phyloP scores from a whole-genome alignment of 73 alveolate genomes.

The Paramecium sonneborni region DNA sequence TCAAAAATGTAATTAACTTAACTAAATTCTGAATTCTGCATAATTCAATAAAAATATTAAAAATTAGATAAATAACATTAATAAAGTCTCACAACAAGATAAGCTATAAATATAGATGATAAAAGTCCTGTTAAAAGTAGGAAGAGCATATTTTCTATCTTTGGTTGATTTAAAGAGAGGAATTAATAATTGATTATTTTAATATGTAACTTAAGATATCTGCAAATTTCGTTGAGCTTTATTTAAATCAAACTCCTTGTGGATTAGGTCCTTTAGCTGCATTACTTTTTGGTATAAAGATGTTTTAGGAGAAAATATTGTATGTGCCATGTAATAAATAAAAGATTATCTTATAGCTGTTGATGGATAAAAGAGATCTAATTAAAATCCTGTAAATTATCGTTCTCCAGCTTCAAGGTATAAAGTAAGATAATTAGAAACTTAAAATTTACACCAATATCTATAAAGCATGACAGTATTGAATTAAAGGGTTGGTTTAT shows the following conservation, averaged over 20 bases:
- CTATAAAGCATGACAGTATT: background rate
- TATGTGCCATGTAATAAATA: background rate
- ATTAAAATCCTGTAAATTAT: background rate
- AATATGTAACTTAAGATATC: background rate
- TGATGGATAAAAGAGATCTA: background rate
- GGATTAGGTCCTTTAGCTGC: background rate
- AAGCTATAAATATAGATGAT: background rate
- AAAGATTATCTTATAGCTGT: background rate
- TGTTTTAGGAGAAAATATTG: background rate
- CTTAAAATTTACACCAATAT: background rate
- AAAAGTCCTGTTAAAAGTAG: background rate
- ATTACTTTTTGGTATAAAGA: background rate
- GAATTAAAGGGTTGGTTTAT: constrained; percentile 60
- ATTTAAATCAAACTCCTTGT: background rate
- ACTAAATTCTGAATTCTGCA: background rate
- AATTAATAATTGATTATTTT: background rate
- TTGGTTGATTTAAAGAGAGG: background rate
- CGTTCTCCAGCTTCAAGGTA: background rate
- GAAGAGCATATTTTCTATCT: constrained; percentile 6
- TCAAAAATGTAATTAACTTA: background rate
- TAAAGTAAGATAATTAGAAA: background rate
- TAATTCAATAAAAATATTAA: background rate
- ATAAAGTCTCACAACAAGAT: background rate
- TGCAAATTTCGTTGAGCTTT: background rate
- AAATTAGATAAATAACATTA: background rate